Evolutionary conservation across 179 eudicot species (phyloP).

Genomic region (Beta macrorhiza): DNA sequence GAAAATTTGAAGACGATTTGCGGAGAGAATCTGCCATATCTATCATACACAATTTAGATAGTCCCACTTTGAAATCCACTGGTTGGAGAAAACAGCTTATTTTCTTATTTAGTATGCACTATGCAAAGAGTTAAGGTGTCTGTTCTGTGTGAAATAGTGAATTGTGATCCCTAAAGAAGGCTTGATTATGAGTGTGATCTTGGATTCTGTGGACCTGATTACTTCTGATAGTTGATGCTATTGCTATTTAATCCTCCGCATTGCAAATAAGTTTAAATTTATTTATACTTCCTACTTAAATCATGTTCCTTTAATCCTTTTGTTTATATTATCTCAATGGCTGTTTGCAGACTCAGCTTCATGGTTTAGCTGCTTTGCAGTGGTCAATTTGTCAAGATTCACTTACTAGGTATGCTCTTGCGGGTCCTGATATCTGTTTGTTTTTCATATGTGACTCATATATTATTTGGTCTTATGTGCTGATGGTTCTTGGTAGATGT

Average conservation of each 20-base stretch:
- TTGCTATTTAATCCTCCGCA: background rate
- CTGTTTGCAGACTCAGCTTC: constrained; percentile 72
- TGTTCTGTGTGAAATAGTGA: background rate
- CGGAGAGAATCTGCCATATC: background rate
- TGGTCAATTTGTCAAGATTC: constrained; percentile 98
- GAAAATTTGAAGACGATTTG: too few species aligned
- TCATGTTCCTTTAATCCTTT: background rate
- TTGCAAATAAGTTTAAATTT: background rate
- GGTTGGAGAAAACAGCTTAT: background rate
- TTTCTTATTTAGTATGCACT: too few species aligned
- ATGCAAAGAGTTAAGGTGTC: background rate
- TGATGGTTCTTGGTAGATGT: background rate
- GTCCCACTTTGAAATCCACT: background rate
- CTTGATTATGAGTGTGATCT: background rate
- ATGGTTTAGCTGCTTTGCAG: constrained; percentile 90
- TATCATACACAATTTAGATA: too few species aligned
- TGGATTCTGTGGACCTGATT: background rate
- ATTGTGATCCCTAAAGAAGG: background rate
- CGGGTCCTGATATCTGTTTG: constrained; percentile 8
- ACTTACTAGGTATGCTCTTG: constrained; percentile 54
- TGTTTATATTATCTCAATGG: background rate
- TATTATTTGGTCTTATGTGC: background rate
- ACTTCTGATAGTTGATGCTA: background rate
- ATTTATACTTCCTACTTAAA: background rate
- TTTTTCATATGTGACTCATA: background rate